A percentile compares a stretch with the other conserved stretches of the same genome.
Conservation (phyloP, 2,329 filamentous ascomycete species). For the Neonectria punicea region DNA sequence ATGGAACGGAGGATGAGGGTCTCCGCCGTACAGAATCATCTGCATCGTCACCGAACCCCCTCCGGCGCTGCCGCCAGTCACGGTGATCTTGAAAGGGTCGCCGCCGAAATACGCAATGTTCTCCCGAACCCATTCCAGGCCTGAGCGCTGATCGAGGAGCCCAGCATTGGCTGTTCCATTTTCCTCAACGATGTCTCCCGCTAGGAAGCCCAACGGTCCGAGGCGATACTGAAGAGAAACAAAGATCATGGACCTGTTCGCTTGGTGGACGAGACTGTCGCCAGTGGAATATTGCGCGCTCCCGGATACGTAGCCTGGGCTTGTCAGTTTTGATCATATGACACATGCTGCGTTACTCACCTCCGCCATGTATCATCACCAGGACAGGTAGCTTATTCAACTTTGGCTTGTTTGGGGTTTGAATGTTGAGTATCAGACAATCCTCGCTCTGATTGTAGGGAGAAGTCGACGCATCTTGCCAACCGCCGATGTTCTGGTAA, state of each 20-base stretch:
- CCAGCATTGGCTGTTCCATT: slow-evolving; percentile 13
- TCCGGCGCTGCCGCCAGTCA: slow-evolving; percentile 9
- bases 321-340: not conserved
- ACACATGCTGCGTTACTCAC: not conserved
- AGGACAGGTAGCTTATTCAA: not conserved
- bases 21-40: slow-evolving; percentile 10
- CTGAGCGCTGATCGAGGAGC: slow-evolving; percentile 15
- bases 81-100: slow-evolving; percentile 9
- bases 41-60: slow-evolving; percentile 12
- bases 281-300: slow-evolving; percentile 1
- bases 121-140: slow-evolving; percentile 14
- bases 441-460: slow-evolving; percentile 1
- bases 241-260: slow-evolving; percentile 12
- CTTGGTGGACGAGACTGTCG: slow-evolving; percentile 6
- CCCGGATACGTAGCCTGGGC: slow-evolving; percentile 3
- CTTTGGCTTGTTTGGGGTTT: not conserved
- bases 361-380: slow-evolving; percentile 14
- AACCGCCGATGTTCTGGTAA: not conserved
- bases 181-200: not conserved
- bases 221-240: slow-evolving; percentile 17
- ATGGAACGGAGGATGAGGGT: slow-evolving; percentile 8
- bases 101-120: slow-evolving; percentile 21
- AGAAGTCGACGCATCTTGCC: not conserved
- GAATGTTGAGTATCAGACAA: slow-evolving; percentile 4
- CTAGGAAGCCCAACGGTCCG: slow-evolving; percentile 7